Evolutionary conservation across 768 basidiomycete genomes (phyloP), one percentile per base, ranked within the genome.

Genomic region (Suillus cothurnatus): DNA sequence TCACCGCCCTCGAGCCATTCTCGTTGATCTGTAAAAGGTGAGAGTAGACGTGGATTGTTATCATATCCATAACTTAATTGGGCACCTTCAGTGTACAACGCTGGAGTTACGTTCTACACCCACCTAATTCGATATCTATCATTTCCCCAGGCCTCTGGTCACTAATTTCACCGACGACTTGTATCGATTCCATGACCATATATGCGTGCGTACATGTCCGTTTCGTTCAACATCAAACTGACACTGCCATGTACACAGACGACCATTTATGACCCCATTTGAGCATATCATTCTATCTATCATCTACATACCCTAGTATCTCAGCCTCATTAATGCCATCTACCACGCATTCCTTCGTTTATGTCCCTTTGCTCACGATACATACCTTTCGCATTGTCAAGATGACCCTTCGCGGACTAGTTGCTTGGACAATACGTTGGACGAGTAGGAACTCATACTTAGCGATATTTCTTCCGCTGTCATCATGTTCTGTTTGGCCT

Each of bases 291-390:
- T 61, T 23, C 66, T 73, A 76, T 67, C 43, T 65, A 68, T 71
- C 68, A 47, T 65, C 66, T 71, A 58, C 64, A 77, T 73, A 76
- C 71, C 71, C 67, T 61, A 72, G 58, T 62, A 75, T 69, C 71
- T 71, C 67, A 71, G 34, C 68, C 36, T 63, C 56, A 32, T 65
- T 72, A 72, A 71, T 68, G 64, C 68, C 62, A 56, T 66, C 31
- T 55, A n/a, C 32, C 32, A 55, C 52, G 53, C 61, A 68, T 67
- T 67, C 73, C 61, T 52, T 71, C 69, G 67, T 76, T 67, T 65
- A 69, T 77, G 61, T 66, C 69, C 41, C 67, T 60, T 63, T 70
- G 32, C 43, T 72, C 66, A 71, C 49, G 45, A 68, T 63, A 55
- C 26, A 62, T 69, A 66, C n/a, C 62, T 62, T 66, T 47, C 14